Base-by-base conservation (phyloP, 768 basidiomycete genomes). In the Rubroboletus satanas region DNA sequence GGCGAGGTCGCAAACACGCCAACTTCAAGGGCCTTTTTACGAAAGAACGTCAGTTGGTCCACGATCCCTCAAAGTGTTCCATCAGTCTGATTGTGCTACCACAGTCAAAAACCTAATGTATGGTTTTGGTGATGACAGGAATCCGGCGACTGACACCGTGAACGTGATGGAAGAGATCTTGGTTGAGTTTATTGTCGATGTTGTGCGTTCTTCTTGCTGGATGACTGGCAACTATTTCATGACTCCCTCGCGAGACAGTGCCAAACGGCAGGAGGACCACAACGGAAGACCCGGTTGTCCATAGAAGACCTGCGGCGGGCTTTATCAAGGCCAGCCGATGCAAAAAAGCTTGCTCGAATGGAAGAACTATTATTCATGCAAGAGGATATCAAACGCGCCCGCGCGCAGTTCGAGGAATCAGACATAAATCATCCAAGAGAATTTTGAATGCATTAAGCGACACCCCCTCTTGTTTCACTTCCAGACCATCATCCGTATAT, bases 151-250 rank as follows among this genome's bases (percentile, higher is more conserved):
- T 37, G 93, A 97, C 62, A 89, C 90, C 0, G 89, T 94, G 28
- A 87, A 83, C 59, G 88, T 95, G 37, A 90, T 96, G 90, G 93
- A 96, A 67, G 93, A 96, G 66, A 93, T 96, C 50, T 74, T 96
- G 48, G 82, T 93, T 41, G 92, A 94, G 69, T 94, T 90, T 60
- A 90, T 97, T 61, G 83, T 85, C 32, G 93, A 97, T 63, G 80
- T 96, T 11, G 93, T 96, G 66, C 59, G 92, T 81, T 41, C 44
- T 43, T 56, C 61, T 52, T 44, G 11, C 51, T 51, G 43, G 55
- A 23, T 45, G 42, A n/a, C 18, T 26, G 26, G 26, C 31, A 41
- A 43, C 26, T 45, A 44, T 29, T 36, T 55, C 29, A 26, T 58
- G 49, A 54, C 37, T 52, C 55, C 38, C 58, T 32, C 21, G 49